These are phyloP conservation scores for Chlorella sp. DNA, from an alignment of 139 green algal genomes.

Conservation along the genomic window DNA sequence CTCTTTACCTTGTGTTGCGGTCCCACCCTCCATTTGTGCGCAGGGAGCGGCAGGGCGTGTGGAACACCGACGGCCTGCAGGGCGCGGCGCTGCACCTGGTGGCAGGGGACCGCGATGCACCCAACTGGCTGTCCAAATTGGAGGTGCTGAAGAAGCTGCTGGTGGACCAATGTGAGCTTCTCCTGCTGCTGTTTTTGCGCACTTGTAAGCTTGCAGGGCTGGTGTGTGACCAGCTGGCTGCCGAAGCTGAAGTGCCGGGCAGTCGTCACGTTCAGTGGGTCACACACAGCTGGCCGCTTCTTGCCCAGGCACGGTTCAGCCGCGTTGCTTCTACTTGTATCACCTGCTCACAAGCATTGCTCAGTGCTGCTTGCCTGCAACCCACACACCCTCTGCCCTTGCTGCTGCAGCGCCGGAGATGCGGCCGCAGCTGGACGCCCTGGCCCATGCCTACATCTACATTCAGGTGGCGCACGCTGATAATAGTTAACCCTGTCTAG, in stretches of 20 bases:
- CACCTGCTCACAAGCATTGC: no score
- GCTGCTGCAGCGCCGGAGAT: constrained; percentile 31
- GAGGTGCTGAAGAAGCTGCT: constrained; percentile 78
- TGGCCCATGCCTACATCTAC: constrained; percentile 68
- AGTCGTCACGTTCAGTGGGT: constrained; percentile 79
- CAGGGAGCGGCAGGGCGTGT: constrained; percentile 67
- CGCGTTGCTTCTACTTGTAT: no score
- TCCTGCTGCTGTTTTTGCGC: neutral
- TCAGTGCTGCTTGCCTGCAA: no score
- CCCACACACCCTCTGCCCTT: no score
- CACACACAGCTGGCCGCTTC: no score
- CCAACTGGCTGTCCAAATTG: constrained; percentile 50
- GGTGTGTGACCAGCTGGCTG: neutral
- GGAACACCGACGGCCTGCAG: constrained; percentile 73
- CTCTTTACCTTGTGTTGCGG: no score
- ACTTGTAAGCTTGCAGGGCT: neutral
- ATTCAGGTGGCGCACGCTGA: constrained; percentile 47
- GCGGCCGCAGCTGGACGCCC: constrained; percentile 60
- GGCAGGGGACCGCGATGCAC: constrained; percentile 67
- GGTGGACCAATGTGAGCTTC: constrained; percentile 63
- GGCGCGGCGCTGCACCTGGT: constrained; percentile 69
- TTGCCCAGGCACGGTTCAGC: no score
- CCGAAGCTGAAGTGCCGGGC: constrained; percentile 81
- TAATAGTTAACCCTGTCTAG: no score
- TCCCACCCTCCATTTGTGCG: neutral